These are phyloP conservation scores for Fusarium denticulatum DNA, from an alignment of 2,329 filamentous ascomycete species.

Conservation along the genomic window DNA sequence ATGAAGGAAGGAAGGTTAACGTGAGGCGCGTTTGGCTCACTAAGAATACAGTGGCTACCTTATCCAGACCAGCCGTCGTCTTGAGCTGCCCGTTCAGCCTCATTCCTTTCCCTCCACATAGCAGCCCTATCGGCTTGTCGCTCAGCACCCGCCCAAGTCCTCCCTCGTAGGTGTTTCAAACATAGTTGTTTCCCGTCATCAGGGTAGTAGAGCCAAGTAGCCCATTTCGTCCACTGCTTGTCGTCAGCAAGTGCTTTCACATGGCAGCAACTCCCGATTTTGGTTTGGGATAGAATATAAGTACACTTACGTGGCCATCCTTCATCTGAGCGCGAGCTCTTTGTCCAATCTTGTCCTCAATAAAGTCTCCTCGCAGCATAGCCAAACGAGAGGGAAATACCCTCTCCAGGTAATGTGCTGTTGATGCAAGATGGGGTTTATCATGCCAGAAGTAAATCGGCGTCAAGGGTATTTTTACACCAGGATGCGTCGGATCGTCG, in stretches of 20 bases:
- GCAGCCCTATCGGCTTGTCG: slow-evolving; percentile 28
- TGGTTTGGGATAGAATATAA: accelerated
- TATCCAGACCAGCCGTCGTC: background rate
- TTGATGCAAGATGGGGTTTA: slow-evolving; percentile 63
- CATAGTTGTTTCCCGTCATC: slow-evolving; percentile 57
- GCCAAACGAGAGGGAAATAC: slow-evolving; percentile 62
- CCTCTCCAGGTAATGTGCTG: slow-evolving; percentile 58
- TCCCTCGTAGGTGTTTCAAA: slow-evolving; percentile 61
- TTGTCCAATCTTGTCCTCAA: slow-evolving; percentile 66
- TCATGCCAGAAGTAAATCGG: slow-evolving; percentile 70
- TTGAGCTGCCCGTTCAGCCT: background rate
- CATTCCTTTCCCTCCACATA: slow-evolving; percentile 34
- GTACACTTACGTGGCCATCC: slow-evolving; percentile 48
- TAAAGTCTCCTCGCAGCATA: slow-evolving; percentile 63
- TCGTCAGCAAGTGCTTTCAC: background rate
- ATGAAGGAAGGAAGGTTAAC: no score
- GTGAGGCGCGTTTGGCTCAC: no score
- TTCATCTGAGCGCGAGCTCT: slow-evolving; percentile 67
- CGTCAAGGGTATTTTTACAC: slow-evolving; percentile 55
- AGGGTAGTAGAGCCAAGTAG: slow-evolving; percentile 65
- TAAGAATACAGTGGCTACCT: no score
- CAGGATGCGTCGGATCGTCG: slow-evolving; percentile 31
- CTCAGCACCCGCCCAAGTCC: slow-evolving; percentile 57
- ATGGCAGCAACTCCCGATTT: accelerated
- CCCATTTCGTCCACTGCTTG: slow-evolving; percentile 59